Base-by-base conservation (phyloP, 2,329 filamentous ascomycete genomes). In the Cercospora zeae-maydis region DNA sequence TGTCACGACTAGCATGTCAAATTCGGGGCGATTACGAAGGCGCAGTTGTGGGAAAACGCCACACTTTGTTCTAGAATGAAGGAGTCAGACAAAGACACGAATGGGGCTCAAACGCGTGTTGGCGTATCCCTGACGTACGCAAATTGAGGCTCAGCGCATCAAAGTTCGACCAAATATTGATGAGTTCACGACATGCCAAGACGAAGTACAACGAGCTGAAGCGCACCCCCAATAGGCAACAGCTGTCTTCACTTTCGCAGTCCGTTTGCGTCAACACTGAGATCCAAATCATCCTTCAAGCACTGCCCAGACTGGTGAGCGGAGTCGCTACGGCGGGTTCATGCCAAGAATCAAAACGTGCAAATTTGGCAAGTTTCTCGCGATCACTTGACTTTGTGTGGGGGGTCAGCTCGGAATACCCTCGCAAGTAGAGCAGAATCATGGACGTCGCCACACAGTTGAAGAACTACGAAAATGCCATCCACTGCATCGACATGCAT, bases 401-500 rank as follows among this genome's bases (percentile, higher is more conserved):
- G n/a, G 24, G 24, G 24, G 24, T 27, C 24, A 27, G 24, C 24
- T 27, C 24, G 6, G 6, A 3, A 27, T 27, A n/a, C 24, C 24
- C 24, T 27, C 21, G 16, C 56, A 52, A n/a, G 57, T 31, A 55
- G 39, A 27, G 42, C 24, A 27, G 9, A 19, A 52, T 30, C 13
- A 65, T 63, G 63, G 58, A 66, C 42, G 16, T 63, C 27, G 42
- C 59, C 30, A 21, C 53, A 16, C 4, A 45, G 10, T 36, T 66
- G 14, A 51, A 34, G 16, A 56, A n/a, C 16, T 47, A 30, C n/a
- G 9, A 52, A 8, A 47, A 42, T 24, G 63, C 62, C 27, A 60
- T 63, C 27, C 34, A 57, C 16, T 63, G 61, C 54, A 53, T 69
- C 10, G 65, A 69, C 16, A 67, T 66, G 79, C 81, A 83, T 70